Evolutionary conservation across 2,329 filamentous ascomycete species (phyloP).

Genomic region (Calonectria pteridis): DNA sequence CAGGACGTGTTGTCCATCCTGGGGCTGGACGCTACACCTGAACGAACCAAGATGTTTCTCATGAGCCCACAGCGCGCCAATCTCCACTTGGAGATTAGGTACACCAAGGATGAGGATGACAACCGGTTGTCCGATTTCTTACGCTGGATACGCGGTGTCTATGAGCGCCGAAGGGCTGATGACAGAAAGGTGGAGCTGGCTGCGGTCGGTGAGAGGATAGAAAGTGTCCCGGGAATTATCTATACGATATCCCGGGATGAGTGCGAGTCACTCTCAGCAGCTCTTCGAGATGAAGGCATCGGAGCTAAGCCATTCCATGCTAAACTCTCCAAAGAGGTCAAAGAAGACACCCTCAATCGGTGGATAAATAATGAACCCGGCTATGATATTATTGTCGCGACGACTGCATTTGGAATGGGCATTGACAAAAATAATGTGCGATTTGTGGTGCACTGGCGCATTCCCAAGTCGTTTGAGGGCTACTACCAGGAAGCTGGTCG

Average conservation of each 20-base stretch:
- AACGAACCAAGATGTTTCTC: constrained; percentile 78
- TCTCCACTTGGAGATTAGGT: constrained; percentile 90
- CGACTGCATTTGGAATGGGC: constrained; percentile 97
- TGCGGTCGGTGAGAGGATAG: constrained; percentile 64
- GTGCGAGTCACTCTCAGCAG: constrained; percentile 77
- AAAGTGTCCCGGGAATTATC: constrained; percentile 81
- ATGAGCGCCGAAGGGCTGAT: constrained; percentile 74
- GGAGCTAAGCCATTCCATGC: constrained; percentile 81
- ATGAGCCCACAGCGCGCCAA: constrained; percentile 89
- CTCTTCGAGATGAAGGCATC: constrained; percentile 76
- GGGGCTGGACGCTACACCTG: constrained; percentile 70
- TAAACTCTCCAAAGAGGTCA: constrained; percentile 74
- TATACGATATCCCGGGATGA: constrained; percentile 82
- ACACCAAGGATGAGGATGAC: constrained; percentile 81
- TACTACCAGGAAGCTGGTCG: constrained; percentile 97
- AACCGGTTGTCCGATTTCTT: constrained; percentile 80
- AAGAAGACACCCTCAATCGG: constrained; percentile 76
- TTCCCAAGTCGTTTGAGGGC: constrained; percentile 94
- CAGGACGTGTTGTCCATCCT: constrained; percentile 86
- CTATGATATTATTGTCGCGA: constrained; percentile 94
- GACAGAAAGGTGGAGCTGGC: constrained; percentile 71
- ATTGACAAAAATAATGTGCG: constrained; percentile 96
- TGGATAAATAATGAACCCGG: constrained; percentile 81
- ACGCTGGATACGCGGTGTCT: constrained; percentile 79
- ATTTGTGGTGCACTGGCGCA: constrained; percentile 94